Percentiles rank a stretch among this genome's conserved stretches.
Evolutionary conservation across 768 basidiomycete species (phyloP).

Genomic region (Trametes villosa): DNA sequence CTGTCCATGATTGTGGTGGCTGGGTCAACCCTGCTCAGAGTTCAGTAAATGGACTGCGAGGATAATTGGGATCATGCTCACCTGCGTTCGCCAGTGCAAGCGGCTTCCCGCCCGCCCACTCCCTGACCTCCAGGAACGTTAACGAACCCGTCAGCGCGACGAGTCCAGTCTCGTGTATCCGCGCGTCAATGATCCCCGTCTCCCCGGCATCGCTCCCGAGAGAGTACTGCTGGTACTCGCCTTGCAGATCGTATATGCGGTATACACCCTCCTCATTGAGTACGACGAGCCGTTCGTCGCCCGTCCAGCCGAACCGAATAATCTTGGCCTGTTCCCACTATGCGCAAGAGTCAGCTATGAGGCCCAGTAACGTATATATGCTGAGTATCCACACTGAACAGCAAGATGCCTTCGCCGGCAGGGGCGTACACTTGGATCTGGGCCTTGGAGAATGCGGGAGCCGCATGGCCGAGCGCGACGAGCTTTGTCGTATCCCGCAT

Average conservation of each 20-base stretch:
- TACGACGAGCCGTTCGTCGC: conserved; percentile 78
- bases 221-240: conserved; percentile 83
- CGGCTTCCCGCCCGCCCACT: conserved; percentile 82
- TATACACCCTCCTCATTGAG: conserved; percentile 93
- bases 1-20: conserved; percentile 83
- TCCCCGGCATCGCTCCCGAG: conserved; percentile 84
- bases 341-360: conserved; percentile 13
- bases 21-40: conserved; percentile 62
- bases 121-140: conserved; percentile 83
- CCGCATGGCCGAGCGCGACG: conserved; percentile 65
- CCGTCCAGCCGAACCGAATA: conserved; percentile 81
- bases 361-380: no score
- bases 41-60: neutral
- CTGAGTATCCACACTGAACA: conserved; percentile 76
- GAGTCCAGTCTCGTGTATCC: conserved; percentile 86
- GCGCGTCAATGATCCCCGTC: conserved; percentile 82
- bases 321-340: conserved; percentile 94
- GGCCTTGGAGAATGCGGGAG: conserved; percentile 64
- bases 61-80: conserved; percentile 40
- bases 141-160: conserved; percentile 78
- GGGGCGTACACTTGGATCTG: conserved; percentile 90
- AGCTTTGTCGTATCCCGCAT: conserved; percentile 86
- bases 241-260: no score
- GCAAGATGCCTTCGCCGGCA: conserved; percentile 71
- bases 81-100: conserved; percentile 75